Percentiles rank a stretch among this genome's conserved stretches.
Evolutionary conservation across 805 yeast genomes (phyloP).

Genomic region (Barnettozyma botsteinii): DNA sequence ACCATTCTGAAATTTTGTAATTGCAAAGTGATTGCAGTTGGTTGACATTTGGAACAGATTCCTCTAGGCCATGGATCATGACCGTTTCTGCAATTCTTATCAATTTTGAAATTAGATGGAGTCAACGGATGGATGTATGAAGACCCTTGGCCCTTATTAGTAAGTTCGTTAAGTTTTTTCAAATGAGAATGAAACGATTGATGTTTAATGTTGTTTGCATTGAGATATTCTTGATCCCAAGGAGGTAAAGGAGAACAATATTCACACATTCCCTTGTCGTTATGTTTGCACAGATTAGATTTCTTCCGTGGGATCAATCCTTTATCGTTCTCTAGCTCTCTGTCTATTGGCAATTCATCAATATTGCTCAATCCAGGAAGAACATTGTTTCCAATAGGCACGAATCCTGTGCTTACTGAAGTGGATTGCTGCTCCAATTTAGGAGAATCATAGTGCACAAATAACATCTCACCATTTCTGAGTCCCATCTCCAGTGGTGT

Average conservation of each 20-base stretch:
- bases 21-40: constrained; percentile 88
- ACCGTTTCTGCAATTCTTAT: constrained; percentile 63
- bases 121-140: constrained; percentile 79
- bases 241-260: constrained; percentile 95
- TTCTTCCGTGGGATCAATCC: constrained; percentile 69
- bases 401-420: constrained; percentile 4
- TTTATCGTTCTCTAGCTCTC: constrained; percentile 50
- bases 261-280: constrained; percentile 96
- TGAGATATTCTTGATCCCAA: constrained; percentile 77
- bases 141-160: constrained; percentile 48
- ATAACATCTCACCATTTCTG: constrained; percentile 45
- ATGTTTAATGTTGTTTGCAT: constrained; percentile 77
- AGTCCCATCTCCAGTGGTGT: constrained; percentile 34
- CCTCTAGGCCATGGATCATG: constrained; percentile 95
- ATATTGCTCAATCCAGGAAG: constrained; percentile 16
- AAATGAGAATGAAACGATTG: constrained; percentile 80
- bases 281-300: constrained; percentile 72
- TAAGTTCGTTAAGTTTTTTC: constrained; percentile 60
- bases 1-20: constrained; percentile 92
- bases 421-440: background rate
- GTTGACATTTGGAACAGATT: constrained; percentile 94
- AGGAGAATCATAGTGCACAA: constrained; percentile 25
- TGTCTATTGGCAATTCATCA: constrained; percentile 65
- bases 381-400: background rate
- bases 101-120: constrained; percentile 62